Base-by-base conservation (phyloP, 129 eudicot species). In the Lactuca saligna region DNA sequence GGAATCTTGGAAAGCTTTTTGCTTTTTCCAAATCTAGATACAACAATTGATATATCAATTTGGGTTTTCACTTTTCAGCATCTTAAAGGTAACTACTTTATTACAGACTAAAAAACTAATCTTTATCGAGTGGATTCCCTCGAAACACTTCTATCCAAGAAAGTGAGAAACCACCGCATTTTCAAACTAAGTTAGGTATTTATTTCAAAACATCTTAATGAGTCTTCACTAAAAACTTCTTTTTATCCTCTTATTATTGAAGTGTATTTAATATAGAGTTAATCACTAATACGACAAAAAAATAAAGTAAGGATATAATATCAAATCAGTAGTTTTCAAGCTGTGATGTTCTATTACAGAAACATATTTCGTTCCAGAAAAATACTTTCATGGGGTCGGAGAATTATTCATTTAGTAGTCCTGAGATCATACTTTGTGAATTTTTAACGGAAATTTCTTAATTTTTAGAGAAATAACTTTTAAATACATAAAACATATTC, bases 81-180 rank as follows among this genome's bases (percentile, higher is more conserved):
- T 15, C 25, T 53, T 69, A 50, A 62, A 63, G 46, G 29, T 63
- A 8, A 73, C 48, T 34, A 25, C 51, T 48, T 75, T 75, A 74
- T 74, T 65, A 67, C 53, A 74, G 61, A 58, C 29, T 5, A 33
- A 66, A 65, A 37, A 67, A 65, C 11, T 20, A 35, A 56, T 66
- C 79, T 66, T 66, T 75, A 46, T 73, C 15, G 57, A 66, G 73
- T 75, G 59, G 72, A 66, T 74, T 57, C 60, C 61, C 58, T 46
- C 63, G 5, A 34, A 60, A 61, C 67, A 49, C 62, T 57, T 53
- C 57, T 31, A 56, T 63, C 54, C 54, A 63, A 64, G 14, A 25
- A 25, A 25, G 29, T 25, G 29, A 25, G 29, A 57, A 74, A 16
- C 35, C 34, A 48, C 57, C 29, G 41, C 3, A 61, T 50, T 63